Evolutionary conservation across 768 basidiomycete genomes (phyloP), one percentile per base, ranked within the genome.

Genomic region (Tylopilus cervinicoccineus): DNA sequence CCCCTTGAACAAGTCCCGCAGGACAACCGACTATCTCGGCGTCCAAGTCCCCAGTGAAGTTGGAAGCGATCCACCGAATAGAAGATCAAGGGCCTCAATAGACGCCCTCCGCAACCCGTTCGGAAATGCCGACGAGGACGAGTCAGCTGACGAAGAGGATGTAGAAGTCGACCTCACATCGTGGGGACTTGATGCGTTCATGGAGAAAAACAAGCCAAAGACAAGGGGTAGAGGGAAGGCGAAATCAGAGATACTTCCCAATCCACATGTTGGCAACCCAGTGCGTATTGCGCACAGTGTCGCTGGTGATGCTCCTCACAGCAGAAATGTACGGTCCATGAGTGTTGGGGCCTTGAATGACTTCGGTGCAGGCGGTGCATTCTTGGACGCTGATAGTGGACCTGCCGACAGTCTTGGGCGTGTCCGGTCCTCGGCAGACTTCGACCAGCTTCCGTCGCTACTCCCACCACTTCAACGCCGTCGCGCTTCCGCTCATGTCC

Each of bases 111-210:
- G 76, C 22, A 91, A 91, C 58, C 88, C 88, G 3, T 91, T 91
- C 55, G 79, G 77, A 32, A 71, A 70, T n/a, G 85, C 82, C 51
- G 80, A 79, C 26, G 72, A 76, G 12, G 78, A 78, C 7, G 77
- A 78, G 16, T 77, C 77, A 7, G 50, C 56, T 12, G 74, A 78
- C 5, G 75, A 74, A 37, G 68, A 67, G 16, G 78, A 74, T 36
- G 75, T 77, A 27, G 90, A 91, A 60, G 85, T 90, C 23, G 88
- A 90, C 66, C 72, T 92, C 48, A 75, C 84, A 4, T 90, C 88
- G 16, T 93, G 88, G 89, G 90, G 90, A 4, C 73, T 93, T 22
- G 85, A 89, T 50, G 77, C 81, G 6, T 82, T 89, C 67, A 80
- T 88, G 52, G 76, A 81, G 1, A 85, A 86, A 56, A 81, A 85